Evolutionary conservation across 768 basidiomycete species (phyloP).

Genomic region (Symmetrospora coprosmae): DNA sequence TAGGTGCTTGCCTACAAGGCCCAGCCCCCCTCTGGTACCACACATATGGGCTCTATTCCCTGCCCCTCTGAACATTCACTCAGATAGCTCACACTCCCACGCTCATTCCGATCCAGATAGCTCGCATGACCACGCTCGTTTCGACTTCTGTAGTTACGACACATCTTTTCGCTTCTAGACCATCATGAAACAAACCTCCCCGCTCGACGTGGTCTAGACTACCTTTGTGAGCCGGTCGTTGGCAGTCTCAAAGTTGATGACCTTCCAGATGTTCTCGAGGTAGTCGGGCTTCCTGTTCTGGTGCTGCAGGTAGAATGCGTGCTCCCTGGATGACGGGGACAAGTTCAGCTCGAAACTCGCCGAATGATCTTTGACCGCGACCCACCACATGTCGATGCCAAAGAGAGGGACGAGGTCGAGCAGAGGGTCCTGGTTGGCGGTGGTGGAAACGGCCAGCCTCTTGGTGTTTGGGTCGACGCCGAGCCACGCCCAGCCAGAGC

Average conservation of each 20-base stretch:
- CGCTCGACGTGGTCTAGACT: too few relatives aligned
- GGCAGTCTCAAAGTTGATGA: slow-evolving; percentile 90
- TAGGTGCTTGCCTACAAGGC: too few relatives aligned
- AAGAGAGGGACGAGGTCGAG: slow-evolving; percentile 75
- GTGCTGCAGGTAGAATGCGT: slow-evolving; percentile 18
- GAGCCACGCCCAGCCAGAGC: slow-evolving; percentile 98
- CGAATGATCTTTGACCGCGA: slow-evolving; percentile 40
- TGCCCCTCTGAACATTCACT: too few relatives aligned
- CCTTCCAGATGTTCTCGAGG: slow-evolving; percentile 80
- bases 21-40: too few relatives aligned
- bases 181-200: too few relatives aligned
- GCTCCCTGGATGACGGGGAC: slow-evolving; percentile 24
- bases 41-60: too few relatives aligned
- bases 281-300: slow-evolving; percentile 88
- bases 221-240: slow-evolving; percentile 39
- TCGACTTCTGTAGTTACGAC: too few relatives aligned
- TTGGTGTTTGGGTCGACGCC: slow-evolving; percentile 34
- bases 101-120: too few relatives aligned
- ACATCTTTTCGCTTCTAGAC: too few relatives aligned
- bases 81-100: too few relatives aligned
- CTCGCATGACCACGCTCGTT: too few relatives aligned
- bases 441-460: slow-evolving; percentile 40
- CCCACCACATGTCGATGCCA: slow-evolving; percentile 96
- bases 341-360: neutral
- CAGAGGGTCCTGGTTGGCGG: slow-evolving; percentile 85